Evolutionary conservation across 2,329 filamentous ascomycete species (phyloP), one percentile per base, ranked within the genome.

Genomic region (Exophiala oligosperma): DNA sequence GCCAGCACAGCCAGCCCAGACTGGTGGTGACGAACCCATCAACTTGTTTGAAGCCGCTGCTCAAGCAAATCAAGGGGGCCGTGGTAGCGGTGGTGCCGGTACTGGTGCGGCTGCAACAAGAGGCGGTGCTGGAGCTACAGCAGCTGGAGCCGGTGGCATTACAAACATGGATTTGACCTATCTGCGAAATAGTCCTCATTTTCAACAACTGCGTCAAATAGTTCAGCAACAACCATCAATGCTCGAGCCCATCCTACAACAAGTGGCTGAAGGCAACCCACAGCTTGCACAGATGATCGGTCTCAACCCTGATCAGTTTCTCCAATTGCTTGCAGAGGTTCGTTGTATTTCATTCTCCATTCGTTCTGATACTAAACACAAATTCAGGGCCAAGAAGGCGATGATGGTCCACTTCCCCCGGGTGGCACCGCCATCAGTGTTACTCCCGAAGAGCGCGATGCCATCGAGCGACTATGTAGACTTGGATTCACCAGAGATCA

Each of bases 191-290:
- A 97, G 97, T 74, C 88, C 92, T 24, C 93, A 97, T 75, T 99
- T 99, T 78, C 94, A 97, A 77, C 94, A 99, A 77, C 84, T 99
- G 60, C 89, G 94, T 63, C 92, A 97, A 77, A 88, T 99, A 23
- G 93, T 99, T 46, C 94, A 99, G 77, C 92, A 97, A 74, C 91
- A 97, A 73, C 94, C 94, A 17, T 90, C 94, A 73, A 99, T 99
- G 94, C 87, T 99, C 23, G 94, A 99, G 79, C 93, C 94, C 5
- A 97, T 99, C 67, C 81, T 99, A 56, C 93, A 97, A 76, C 92
- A 97, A 76, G 91, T 99, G 38, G 92, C 91, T 37, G 89, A 91
- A 23, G 93, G 93, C 26, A 99, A 99, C 77, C 94, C 94, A 17
- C 90, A 96, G 72, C 85, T 99, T 55, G 94, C 94, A 6, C 88